Percentiles rank a stretch among this genome's conserved stretches.
phyloP scores from a whole-genome alignment of 75 land plant species.

The Picea sitchensis region DNA sequence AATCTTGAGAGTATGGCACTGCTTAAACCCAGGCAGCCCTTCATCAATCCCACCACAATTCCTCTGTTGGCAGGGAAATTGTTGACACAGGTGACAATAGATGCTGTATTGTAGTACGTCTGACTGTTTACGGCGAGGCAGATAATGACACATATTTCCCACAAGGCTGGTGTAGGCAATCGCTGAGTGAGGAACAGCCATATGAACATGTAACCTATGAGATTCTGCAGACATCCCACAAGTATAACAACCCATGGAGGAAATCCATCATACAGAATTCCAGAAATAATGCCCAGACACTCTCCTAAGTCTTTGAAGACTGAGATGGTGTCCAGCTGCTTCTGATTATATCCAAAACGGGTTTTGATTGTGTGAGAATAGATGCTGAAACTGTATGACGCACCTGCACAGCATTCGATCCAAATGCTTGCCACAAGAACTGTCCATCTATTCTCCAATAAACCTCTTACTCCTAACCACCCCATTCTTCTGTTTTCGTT shows the following conservation, averaged over 20 bases:
- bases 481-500: no score
- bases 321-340: constrained; percentile 18
- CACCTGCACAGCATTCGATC: constrained; percentile 23
- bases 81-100: constrained; percentile 26
- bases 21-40: constrained; percentile 36
- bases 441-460: constrained; percentile 21
- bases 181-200: constrained; percentile 20
- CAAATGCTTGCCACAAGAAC: constrained; percentile 24
- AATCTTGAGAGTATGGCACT: constrained; percentile 27
- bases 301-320: constrained; percentile 31
- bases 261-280: constrained; percentile 16
- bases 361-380: constrained; percentile 22
- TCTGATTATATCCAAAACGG: constrained; percentile 23
- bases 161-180: constrained; percentile 11
- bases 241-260: constrained; percentile 28
- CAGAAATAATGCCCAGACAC: constrained; percentile 19
- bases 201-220: constrained; percentile 15
- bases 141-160: constrained; percentile 31
- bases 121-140: constrained; percentile 20
- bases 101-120: constrained; percentile 26
- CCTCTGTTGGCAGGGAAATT: constrained; percentile 28
- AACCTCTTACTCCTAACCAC: no score
- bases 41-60: constrained; percentile 21
- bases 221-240: constrained; percentile 15
- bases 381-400: constrained; percentile 28